phyloP scores from a whole-genome alignment of 2,329 filamentous ascomycete genomes.

The Cladobotryum mycophilum region DNA sequence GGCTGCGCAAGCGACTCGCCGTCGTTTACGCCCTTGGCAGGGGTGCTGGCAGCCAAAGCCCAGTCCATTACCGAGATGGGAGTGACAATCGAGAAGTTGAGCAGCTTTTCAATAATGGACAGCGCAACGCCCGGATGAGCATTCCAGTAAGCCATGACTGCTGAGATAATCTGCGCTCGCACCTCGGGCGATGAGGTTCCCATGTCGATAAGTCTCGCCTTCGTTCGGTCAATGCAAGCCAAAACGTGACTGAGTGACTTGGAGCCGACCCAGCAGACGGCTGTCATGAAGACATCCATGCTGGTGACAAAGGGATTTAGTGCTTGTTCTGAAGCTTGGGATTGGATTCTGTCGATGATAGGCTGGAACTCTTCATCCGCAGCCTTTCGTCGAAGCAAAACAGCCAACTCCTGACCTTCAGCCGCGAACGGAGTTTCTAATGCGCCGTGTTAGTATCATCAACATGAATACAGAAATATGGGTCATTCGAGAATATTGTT shows the following conservation, averaged over 20 bases:
- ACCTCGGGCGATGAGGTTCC: slow-evolving; percentile 69
- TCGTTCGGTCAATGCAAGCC: slow-evolving; percentile 91
- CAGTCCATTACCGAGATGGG: slow-evolving; percentile 83
- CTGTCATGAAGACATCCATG: slow-evolving; percentile 89
- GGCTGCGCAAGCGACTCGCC: slow-evolving; percentile 64
- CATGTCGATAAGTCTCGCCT: slow-evolving; percentile 76
- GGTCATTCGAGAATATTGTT: neutral
- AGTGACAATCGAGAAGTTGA: slow-evolving; percentile 93
- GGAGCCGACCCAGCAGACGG: slow-evolving; percentile 86
- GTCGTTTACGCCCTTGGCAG: slow-evolving; percentile 45
- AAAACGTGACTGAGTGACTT: slow-evolving; percentile 96
- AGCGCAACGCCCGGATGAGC: slow-evolving; percentile 88
- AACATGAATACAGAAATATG: neutral
- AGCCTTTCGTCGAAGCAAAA: slow-evolving; percentile 76
- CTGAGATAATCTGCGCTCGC: slow-evolving; percentile 80
- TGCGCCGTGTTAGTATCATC: slow-evolving; percentile 2
- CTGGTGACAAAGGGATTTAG: slow-evolving; percentile 78
- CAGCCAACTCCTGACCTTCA: slow-evolving; percentile 76
- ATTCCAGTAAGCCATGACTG: slow-evolving; percentile 88
- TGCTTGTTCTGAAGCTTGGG: slow-evolving; percentile 63
- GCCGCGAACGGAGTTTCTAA: slow-evolving; percentile 71
- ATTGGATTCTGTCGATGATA: slow-evolving; percentile 72
- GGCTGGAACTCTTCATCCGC: slow-evolving; percentile 80
- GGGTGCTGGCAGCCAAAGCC: slow-evolving; percentile 59
- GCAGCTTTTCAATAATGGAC: slow-evolving; percentile 89